Percentiles rank a stretch among this genome's conserved stretches.
These are phyloP conservation scores for Ganoderma sinense DNA, from an alignment of 1,284 basidiomycete genomes.

Conservation along the genomic window DNA sequence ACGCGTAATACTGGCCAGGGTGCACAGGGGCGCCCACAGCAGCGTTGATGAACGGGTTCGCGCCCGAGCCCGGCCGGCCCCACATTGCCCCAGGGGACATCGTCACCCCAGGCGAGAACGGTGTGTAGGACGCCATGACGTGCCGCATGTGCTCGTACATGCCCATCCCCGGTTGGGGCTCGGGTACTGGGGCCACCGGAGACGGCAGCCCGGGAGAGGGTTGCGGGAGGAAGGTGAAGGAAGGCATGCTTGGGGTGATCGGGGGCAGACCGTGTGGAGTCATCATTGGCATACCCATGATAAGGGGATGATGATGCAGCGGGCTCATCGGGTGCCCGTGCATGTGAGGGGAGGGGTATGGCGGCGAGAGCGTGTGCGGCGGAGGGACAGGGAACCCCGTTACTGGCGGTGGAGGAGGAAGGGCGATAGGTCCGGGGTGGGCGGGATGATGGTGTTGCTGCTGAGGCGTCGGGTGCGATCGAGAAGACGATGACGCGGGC, in stretches of 20 bases:
- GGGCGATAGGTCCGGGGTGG: conserved; percentile 74
- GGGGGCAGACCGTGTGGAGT: conserved; percentile 78
- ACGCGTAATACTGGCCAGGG: conserved; percentile 20
- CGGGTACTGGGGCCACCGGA: conserved; percentile 22
- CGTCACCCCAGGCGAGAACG: conserved; percentile 71
- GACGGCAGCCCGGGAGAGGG: conserved; percentile 35
- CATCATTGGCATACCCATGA: conserved; percentile 46
- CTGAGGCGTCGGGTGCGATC: conserved; percentile 34
- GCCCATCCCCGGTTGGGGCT: conserved; percentile 16
- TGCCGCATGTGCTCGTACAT: conserved; percentile 29
- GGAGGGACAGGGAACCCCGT: conserved; percentile 49
- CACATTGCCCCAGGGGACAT: conserved; percentile 79
- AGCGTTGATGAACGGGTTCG: conserved; percentile 68
- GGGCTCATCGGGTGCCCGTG: conserved; percentile 40
- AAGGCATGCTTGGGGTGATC: conserved; percentile 83
- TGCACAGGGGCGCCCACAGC: conserved; percentile 73
- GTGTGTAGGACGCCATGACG: conserved; percentile 39
- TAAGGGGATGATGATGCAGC: conserved; percentile 43
- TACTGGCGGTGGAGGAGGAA: conserved; percentile 65
- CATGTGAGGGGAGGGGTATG: conserved; percentile 38
- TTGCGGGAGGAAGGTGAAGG: conserved; percentile 72
- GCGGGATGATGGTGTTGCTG: conserved; percentile 58
- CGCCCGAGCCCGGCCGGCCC: conserved; percentile 56
- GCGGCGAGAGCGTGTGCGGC: conserved; percentile 41
- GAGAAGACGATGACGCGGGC: conserved; percentile 15